Base-by-base conservation (phyloP, 805 yeast species). In the Myxozyma nipponensis region DNA sequence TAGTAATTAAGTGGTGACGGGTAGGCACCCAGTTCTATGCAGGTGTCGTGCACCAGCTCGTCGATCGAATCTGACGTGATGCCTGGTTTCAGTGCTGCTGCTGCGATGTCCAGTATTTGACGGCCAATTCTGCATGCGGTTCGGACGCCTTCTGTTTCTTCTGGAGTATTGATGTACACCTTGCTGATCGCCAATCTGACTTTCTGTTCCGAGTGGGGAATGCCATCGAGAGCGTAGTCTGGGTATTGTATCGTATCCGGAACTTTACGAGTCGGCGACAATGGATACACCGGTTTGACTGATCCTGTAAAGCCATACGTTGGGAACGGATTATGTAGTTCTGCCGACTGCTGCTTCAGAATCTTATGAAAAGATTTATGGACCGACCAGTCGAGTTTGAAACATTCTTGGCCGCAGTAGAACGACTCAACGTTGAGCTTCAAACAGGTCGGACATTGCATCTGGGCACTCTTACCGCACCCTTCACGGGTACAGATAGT, bases 1-100 rank as follows among this genome's bases (percentile, higher is more conserved):
- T 83, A 90, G 72, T 93, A 93, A 72, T 93, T 93, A 57, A 91
- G 74, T 2, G 98, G 96, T 10, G 96, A 87, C 19, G 98, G 98
- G 67, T 93, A 93, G 2, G 90, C 88, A 58, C 83, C 82, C 68
- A 96, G 79, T 68, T 86, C 87, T 62, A 90, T 74, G 52, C 96
- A 85, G 63, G 89, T 98, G 46, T 80, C 77, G 66, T 93, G 98
- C 40, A 88, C 89, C 55, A 90, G 76, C 42, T 73, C 80, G 68
- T 93, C 98, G 49, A 93, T 74, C 66, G 85, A 91, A 66, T 93
- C 98, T 24, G 98, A 90, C 45, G 97, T 91, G 52, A 88, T 72
- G 40, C 98, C 98, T 0, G 95, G 95, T 56, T 73, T 78, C 38
- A 88, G 74, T 24, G 85, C 83, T 2, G 86, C 83, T 4, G 91